Percentiles rank a stretch among this genome's conserved stretches.
These are phyloP conservation scores for Fraxinus greggii DNA, from an alignment of 305 asterid species.

Conservation along the genomic window DNA sequence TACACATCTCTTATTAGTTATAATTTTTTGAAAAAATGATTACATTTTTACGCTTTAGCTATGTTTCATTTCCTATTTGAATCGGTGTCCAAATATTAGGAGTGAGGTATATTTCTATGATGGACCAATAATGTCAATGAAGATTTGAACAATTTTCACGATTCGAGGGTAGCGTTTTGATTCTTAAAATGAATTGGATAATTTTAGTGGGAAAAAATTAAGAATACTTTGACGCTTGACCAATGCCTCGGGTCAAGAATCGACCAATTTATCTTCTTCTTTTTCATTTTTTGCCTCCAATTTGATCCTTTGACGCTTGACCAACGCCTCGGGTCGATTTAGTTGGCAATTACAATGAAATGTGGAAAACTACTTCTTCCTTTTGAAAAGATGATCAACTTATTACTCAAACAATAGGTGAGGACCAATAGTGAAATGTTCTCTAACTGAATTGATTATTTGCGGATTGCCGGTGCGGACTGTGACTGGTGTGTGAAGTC, in stretches of 20 bases:
- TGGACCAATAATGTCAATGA: background rate
- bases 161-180: no score
- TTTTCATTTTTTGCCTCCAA: background rate
- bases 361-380: background rate
- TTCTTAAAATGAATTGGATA: background rate
- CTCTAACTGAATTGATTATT: background rate
- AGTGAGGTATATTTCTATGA: background rate
- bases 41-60: no score
- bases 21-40: background rate
- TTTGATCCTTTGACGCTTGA: background rate
- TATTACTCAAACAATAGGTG: background rate
- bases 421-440: background rate
- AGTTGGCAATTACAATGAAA: background rate
- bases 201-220: background rate
- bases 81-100: no score
- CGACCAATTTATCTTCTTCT: no score
- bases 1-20: no score
- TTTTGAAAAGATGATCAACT: background rate
- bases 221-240: no score
- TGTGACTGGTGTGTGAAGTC: background rate
- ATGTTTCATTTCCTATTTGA: background rate
- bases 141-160: background rate
- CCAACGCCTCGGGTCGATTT: background rate
- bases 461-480: constrained; percentile 17
- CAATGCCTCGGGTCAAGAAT: no score